phyloP scores from a whole-genome alignment of 1,284 basidiomycete genomes.

The Trichosporon inkin region DNA sequence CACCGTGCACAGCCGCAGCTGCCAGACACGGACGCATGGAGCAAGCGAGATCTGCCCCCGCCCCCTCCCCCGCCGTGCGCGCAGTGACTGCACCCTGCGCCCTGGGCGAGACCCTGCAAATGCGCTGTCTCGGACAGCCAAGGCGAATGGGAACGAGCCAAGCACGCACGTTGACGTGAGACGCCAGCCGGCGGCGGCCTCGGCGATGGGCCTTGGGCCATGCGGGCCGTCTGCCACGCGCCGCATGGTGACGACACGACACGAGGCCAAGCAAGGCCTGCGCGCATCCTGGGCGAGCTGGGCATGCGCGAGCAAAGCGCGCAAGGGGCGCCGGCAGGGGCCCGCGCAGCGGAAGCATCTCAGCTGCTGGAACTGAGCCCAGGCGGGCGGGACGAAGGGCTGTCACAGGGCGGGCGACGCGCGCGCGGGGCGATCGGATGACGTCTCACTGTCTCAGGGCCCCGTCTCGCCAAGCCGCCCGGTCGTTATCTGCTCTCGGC shows the following conservation, averaged over 20 bases:
- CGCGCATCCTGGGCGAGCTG: not conserved
- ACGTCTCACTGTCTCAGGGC: too few relatives aligned
- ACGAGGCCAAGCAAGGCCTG: constrained; percentile 2
- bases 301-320: not conserved
- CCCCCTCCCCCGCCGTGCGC: too few relatives aligned
- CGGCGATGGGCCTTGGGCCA: not conserved
- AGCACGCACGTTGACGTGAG: constrained; percentile 8
- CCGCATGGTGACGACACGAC: not conserved
- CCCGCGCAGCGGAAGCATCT: not conserved
- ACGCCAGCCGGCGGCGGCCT: not conserved
- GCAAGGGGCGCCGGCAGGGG: not conserved
- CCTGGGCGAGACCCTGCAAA: not conserved
- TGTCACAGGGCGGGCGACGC: too few relatives aligned
- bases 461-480: too few relatives aligned
- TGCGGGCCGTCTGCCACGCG: not conserved
- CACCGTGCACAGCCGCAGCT: too few relatives aligned
- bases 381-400: too few relatives aligned
- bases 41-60: too few relatives aligned
- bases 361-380: too few relatives aligned
- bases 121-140: not conserved
- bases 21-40: too few relatives aligned
- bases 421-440: too few relatives aligned
- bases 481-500: too few relatives aligned
- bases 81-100: too few relatives aligned
- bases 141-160: not conserved